Base-by-base conservation (phyloP, 2,329 filamentous ascomycete genomes). In the Sporothrix globosa region DNA sequence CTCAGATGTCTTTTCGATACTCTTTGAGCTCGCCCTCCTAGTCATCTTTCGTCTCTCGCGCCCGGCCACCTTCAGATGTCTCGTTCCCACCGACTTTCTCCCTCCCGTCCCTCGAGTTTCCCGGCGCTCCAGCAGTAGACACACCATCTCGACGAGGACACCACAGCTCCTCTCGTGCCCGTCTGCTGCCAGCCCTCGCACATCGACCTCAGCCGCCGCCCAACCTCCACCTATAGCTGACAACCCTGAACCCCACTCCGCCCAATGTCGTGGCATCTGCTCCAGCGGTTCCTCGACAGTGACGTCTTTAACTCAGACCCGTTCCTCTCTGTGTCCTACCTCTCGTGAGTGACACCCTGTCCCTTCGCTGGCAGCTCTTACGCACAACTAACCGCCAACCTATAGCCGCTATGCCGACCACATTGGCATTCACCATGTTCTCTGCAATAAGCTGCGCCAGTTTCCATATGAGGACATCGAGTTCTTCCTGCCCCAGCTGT, bases 221-320 rank as follows among this genome's bases (percentile, higher is more conserved):
- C 34, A 14, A 11, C 14, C 34, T 34, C 14, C 19, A 17, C 27
- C 41, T 50, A 13, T 65, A 65, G 61, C 44, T 30, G 61, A 65
- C 34, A 30, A 17, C 46, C 39, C 52, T 46, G 63, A n/a, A 53
- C 53, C 44, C n/a, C 24, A 48, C 60, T 41, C 56, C 60, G 60
- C 65, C 72, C 70, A 75, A 90, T 90, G 89, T 91, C 89, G 84
- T 95, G 92, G 92, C 91, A 94, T 85, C 86, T 96, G 84, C 87
- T 96, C 80, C 91, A 92, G 85, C 89, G 92, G 82, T 94, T 95
- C 88, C 89, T 96, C 84, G 92, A 95, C 87, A 93, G 91, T 84
- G 92, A 96, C 85, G 91, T 96, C 85, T 96, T 96, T 86, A 95
- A 94, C 84, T 90, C 92, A 83, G 91, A 95, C 82, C 92, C 92